phyloP scores from a whole-genome alignment of 345 rosid genomes.

The Atalantia buxifolia region DNA sequence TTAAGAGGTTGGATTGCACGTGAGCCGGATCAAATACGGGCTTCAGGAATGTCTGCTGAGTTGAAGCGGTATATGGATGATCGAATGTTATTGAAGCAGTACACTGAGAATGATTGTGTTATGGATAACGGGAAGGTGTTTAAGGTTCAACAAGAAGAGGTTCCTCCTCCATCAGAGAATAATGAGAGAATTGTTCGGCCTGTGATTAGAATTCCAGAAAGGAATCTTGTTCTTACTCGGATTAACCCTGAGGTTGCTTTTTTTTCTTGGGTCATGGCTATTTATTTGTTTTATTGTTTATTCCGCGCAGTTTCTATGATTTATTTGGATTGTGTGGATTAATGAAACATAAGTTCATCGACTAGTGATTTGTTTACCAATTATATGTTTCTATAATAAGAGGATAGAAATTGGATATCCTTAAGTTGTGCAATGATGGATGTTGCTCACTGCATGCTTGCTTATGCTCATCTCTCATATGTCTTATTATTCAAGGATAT shows the following conservation, averaged over 20 bases:
- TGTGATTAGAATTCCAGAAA: conserved; percentile 78
- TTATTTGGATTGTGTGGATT: neutral
- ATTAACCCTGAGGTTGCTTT: conserved; percentile 86
- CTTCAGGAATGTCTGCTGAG: conserved; percentile 71
- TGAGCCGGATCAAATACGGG: conserved; percentile 67
- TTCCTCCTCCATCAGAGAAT: conserved; percentile 51
- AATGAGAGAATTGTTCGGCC: conserved; percentile 79
- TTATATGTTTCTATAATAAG: neutral
- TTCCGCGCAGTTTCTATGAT: neutral
- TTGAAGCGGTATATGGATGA: conserved; percentile 74
- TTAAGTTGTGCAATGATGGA: neutral
- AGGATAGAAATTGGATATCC: neutral
- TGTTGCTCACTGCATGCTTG: neutral
- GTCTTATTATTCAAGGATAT: neutral
- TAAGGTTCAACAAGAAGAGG: conserved; percentile 84
- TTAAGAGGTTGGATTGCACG: conserved; percentile 77
- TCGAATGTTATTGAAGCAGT: conserved; percentile 79
- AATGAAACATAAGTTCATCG: neutral
- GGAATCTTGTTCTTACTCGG: conserved; percentile 79
- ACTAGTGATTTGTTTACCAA: neutral
- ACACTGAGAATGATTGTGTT: conserved; percentile 62
- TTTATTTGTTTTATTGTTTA: conserved; percentile 7
- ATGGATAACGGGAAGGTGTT: conserved; percentile 63
- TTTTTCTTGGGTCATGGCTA: neutral
- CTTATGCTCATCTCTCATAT: neutral